Percentiles rank a stretch among this genome's conserved stretches.
Evolutionary conservation across 805 yeast species (phyloP).

Genomic region (Lipomyces chichibuensis): DNA sequence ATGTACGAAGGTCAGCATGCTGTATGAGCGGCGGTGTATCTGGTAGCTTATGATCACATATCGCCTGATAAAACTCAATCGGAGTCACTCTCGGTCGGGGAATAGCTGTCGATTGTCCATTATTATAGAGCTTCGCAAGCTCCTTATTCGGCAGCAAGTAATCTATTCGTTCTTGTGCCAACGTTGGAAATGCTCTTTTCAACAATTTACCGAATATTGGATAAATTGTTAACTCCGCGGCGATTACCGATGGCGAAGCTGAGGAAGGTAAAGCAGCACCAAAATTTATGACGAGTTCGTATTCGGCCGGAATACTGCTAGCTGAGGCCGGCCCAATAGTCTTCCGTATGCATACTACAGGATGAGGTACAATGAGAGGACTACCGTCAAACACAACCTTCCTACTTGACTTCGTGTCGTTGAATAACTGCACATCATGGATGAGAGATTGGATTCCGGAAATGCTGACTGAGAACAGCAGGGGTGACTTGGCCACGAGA

Average conservation of each 20-base stretch:
- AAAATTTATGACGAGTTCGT: conserved; percentile 21
- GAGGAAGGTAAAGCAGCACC: conserved; percentile 23
- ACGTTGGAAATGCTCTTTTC: conserved; percentile 24
- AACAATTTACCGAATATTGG: conserved; percentile 24
- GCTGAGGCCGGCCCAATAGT: not conserved
- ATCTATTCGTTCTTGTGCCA: conserved; percentile 13
- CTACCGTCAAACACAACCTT: conserved; percentile 17
- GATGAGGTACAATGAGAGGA: conserved; percentile 18
- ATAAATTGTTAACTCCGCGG: conserved; percentile 24
- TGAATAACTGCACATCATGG: conserved; percentile 19
- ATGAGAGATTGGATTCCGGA: conserved; percentile 4
- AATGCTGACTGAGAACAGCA: conserved; percentile 5
- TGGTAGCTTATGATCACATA: conserved; percentile 19
- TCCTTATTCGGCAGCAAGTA: conserved; percentile 19
- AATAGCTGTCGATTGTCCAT: not conserved
- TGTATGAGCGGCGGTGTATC: conserved; percentile 16
- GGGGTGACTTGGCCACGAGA: conserved; percentile 1
- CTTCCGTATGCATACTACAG: conserved; percentile 15
- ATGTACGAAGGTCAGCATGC: conserved; percentile 19
- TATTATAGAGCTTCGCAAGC: conserved; percentile 12
- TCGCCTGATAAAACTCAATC: conserved; percentile 27
- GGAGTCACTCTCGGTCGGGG: conserved; percentile 15
- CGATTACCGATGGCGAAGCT: conserved; percentile 18
- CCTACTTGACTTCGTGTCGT: not conserved
- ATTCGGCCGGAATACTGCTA: not conserved